Evolutionary conservation across 306 rosid species (phyloP).

Genomic region (Gleditsia sinensis): DNA sequence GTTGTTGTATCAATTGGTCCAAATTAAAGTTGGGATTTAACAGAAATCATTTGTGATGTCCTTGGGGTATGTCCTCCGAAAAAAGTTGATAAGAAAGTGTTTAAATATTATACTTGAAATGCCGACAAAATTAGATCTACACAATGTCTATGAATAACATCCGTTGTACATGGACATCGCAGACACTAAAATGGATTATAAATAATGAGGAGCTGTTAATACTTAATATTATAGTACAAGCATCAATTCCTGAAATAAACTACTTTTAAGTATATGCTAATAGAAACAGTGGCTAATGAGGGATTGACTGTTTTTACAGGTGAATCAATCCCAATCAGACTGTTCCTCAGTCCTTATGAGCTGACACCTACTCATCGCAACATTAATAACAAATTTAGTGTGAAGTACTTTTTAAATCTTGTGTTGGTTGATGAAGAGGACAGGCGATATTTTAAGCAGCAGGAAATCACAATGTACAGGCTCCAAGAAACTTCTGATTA

Average conservation of each 20-base stretch:
- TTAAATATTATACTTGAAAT: too few species aligned
- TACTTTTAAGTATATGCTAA: neutral
- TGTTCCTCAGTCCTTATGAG: slow-evolving; percentile 98
- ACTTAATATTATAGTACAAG: neutral
- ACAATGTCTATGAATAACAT: neutral
- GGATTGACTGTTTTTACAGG: slow-evolving; percentile 53
- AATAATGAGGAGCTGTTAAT: neutral
- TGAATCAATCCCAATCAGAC: slow-evolving; percentile 97
- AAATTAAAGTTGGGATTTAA: neutral
- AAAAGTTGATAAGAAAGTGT: neutral
- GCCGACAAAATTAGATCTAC: slow-evolving; percentile 1
- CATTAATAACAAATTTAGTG: slow-evolving; percentile 96
- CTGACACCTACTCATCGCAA: slow-evolving; percentile 93
- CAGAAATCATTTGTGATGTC: neutral
- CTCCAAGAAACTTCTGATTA: slow-evolving; percentile 71
- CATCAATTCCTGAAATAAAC: neutral
- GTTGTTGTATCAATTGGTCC: neutral
- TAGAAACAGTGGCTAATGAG: slow-evolving; percentile 3
- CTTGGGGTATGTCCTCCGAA: neutral
- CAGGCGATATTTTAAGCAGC: slow-evolving; percentile 98
- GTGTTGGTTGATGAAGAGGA: slow-evolving; percentile 98
- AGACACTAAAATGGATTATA: neutral
- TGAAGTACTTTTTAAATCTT: slow-evolving; percentile 93
- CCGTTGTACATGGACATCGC: neutral
- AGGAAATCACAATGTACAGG: slow-evolving; percentile 96